A percentile compares a stretch with the other conserved stretches of the same genome.
These are phyloP conservation scores for Chaetothyriales sp. DNA, from an alignment of 2,329 filamentous ascomycete genomes.

Conservation along the genomic window DNA sequence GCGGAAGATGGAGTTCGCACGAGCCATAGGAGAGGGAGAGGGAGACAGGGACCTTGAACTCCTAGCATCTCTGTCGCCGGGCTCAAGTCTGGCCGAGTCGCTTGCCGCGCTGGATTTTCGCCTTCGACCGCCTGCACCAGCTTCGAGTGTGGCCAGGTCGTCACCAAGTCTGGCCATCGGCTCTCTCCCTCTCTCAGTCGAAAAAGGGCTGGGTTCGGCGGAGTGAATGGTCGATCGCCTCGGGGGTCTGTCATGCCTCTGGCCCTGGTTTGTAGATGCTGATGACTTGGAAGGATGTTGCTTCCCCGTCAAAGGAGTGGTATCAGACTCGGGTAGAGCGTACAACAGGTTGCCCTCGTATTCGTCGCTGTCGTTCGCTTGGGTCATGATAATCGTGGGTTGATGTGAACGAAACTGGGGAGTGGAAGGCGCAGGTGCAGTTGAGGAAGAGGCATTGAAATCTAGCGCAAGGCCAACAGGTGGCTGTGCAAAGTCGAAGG, in stretches of 20 bases:
- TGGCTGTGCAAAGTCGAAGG: constrained; percentile 27
- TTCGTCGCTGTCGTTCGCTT: constrained; percentile 18
- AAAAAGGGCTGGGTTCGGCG: constrained; percentile 22
- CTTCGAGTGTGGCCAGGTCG: constrained; percentile 46
- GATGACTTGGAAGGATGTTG: constrained; percentile 37
- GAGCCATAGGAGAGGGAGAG: constrained; percentile 48
- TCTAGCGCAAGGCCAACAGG: constrained; percentile 30
- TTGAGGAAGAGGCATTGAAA: constrained; percentile 21
- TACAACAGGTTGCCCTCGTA: constrained; percentile 17
- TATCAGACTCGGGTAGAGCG: constrained; percentile 38
- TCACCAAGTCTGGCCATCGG: constrained; percentile 41
- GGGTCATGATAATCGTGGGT: constrained; percentile 17
- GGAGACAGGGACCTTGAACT: constrained; percentile 43
- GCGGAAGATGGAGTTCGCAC: constrained; percentile 61
- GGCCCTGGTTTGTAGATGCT: constrained; percentile 27
- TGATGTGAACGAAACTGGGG: constrained; percentile 13
- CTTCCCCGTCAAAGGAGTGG: constrained; percentile 41
- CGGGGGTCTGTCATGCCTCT: constrained; percentile 32
- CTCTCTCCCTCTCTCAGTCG: constrained; percentile 18
- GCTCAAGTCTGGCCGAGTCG: constrained; percentile 31
- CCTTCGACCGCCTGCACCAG: constrained; percentile 33
- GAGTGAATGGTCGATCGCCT: constrained; percentile 42
- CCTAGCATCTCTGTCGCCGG: constrained; percentile 31
- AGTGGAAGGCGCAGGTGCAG: constrained; percentile 8
- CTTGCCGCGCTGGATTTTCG: constrained; percentile 43